Evolutionary conservation across 345 rosid species (phyloP), one percentile per base, ranked within the genome.

Genomic region (Dipteronia sinensis): DNA sequence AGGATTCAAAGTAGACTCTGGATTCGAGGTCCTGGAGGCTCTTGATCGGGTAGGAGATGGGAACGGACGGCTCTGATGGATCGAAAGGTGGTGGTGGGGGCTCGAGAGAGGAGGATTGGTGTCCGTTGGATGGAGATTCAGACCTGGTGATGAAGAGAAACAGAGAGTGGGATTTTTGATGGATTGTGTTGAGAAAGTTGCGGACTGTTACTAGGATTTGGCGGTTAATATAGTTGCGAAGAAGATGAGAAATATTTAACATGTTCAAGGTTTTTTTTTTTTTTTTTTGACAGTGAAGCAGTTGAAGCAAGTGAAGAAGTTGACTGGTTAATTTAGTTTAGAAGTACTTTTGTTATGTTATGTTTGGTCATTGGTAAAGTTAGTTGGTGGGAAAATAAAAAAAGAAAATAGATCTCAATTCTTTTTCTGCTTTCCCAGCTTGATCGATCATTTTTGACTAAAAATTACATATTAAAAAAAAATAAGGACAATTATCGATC

Each of bases 31-130:
- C 93, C 65, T 88, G 79, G 29, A 94, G 93, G 71, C 92, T 65
- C 56, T 87, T 85, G 82, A 94, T 82, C 11, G 97, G 98, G 78
- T 87, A 94, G 0, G 98, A 90, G 65, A 94, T 76, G 6, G 98
- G 98, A 23, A 69, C 66, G 19, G 94, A 76, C 38, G 94, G 92
- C 68, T 82, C 73, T 8, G 81, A 65, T 34, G 89, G 91, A 78
- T 93, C 88, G 76, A 90, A 82, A 3, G 84, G 73, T 1, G 85
- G 75, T 31, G 87, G 22, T 7, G 64, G 64, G 4, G 10, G 12
- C 3, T 46, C 49, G 49, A 9, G 13, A 10, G 64, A n/a, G 64
- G 22, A n/a, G 64, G 64, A 59, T 59, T 46, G 12, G 74, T 8
- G 71, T 72, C 76, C 81, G n/a, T 59, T 42, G 70, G 72, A 15